Evolutionary conservation across 2,329 filamentous ascomycete species (phyloP), one percentile per base, ranked within the genome.

Genomic region (Tolypocladium capitatum): DNA sequence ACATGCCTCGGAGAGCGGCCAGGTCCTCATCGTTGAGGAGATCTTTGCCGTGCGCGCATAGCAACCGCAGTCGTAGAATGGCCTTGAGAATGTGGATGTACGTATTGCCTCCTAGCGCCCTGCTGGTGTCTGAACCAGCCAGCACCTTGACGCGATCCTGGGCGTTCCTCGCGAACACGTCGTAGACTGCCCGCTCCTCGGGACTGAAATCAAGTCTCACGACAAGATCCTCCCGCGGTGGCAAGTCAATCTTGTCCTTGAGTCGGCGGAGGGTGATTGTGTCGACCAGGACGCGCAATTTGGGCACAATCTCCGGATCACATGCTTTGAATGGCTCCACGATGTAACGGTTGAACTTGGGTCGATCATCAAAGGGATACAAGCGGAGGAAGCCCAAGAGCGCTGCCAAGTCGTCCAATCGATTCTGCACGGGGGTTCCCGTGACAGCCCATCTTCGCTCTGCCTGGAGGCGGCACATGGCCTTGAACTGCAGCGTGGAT

Each of bases 381-480:
- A 97, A 71, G 14, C 85, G 81, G 38, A 97, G 70, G 59, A 97
- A 97, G 31, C 83, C 86, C 49, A 95, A 81, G 3, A 97, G 71
- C 1, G 91, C 86, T 14, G 87, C 86, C 21, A 97, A 74, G 62
- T 98, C 92, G 54, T 94, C 89, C 2, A 97, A 74, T 4, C 86
- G 83, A 60, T 98, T 98, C 65, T 97, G 91, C 9, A 97, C 86
- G 0, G 90, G 92, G 0, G 92, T 97, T 47, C 91, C 92, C 0
- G 92, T 97, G n/a, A 97, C 87, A 3, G 90, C 91, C 92, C 92
- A 98, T 32, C 90, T 83, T 31, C 90, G 80, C 59, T 86, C 78
- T 2, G 89, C 86, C 51, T 85, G 76, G 3, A 97, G 71, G 20
- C 80, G 77, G 53, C 88, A 90, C 20, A 92, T 86, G 3, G 87